Evolutionary conservation across 192 early-diverging fungal species (phyloP).

Genomic region (Entrophospora sp.): DNA sequence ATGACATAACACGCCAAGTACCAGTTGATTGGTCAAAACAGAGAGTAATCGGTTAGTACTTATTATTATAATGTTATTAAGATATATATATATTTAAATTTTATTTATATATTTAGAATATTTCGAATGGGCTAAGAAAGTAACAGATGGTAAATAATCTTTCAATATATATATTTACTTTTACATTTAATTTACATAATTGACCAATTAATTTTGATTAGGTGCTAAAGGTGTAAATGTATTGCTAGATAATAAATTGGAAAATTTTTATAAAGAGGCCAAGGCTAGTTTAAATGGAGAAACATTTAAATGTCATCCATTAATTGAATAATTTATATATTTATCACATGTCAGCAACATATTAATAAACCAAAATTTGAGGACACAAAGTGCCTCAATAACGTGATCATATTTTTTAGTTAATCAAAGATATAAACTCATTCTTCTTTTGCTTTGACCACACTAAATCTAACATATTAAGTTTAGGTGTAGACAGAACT

Average conservation of each 20-base stretch:
- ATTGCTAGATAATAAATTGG: constrained; percentile 33
- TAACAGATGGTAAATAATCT: constrained; percentile 37
- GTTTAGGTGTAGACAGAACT: too few species aligned
- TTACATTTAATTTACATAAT: background rate
- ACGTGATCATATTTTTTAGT: too few species aligned
- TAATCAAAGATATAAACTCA: too few species aligned
- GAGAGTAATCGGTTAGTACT: constrained; percentile 23
- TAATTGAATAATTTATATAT: too few species aligned
- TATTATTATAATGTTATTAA: background rate
- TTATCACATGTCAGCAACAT: too few species aligned
- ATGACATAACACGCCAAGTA: constrained; percentile 32
- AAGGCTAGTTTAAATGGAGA: constrained; percentile 22
- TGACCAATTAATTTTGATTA: background rate
- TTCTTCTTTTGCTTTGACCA: too few species aligned
- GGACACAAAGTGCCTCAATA: too few species aligned
- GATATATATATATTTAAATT: background rate
- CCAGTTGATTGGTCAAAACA: constrained; percentile 46
- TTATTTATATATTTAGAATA: constrained; percentile 32
- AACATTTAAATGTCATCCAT: constrained; percentile 17
- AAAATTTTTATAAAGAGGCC: constrained; percentile 34
- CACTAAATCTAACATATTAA: too few species aligned
- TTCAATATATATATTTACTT: background rate
- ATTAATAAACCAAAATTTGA: too few species aligned
- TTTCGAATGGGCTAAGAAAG: constrained; percentile 51
- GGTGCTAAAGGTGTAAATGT: constrained; percentile 33